phyloP scores from a whole-genome alignment of 202 grass and related monocot genomes.

The Saccharum hybrid region DNA sequence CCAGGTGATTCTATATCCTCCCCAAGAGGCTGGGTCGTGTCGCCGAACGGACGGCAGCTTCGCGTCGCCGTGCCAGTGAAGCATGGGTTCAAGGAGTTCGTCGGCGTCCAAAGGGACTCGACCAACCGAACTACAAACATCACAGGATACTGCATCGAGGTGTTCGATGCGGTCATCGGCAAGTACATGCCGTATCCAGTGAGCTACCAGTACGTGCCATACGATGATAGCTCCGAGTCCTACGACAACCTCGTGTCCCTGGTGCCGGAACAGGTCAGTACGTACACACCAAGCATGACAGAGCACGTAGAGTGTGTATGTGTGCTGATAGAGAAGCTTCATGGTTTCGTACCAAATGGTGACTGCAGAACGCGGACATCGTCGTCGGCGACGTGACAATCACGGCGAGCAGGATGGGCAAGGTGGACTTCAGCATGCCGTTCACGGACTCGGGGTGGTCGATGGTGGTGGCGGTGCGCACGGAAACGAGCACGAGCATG shows the following conservation, averaged over 20 bases:
- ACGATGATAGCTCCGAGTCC: not conserved
- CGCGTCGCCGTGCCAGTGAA: constrained; percentile 71
- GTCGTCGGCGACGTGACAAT: constrained; percentile 77
- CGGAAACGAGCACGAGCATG: constrained; percentile 49
- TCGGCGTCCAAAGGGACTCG: constrained; percentile 35
- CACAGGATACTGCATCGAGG: constrained; percentile 76
- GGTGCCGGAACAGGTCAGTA: constrained; percentile 41
- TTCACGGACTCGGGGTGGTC: constrained; percentile 81
- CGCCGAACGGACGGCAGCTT: constrained; percentile 47
- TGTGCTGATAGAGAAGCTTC: not conserved
- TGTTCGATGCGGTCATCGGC: constrained; percentile 65
- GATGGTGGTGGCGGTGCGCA: constrained; percentile 63
- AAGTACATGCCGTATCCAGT: constrained; percentile 50
- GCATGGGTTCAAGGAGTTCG: constrained; percentile 70
- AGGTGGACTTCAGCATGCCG: constrained; percentile 77
- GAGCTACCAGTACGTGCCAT: constrained; percentile 44
- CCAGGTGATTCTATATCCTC: constrained; percentile 37
- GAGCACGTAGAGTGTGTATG: not conserved
- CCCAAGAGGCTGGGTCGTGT: constrained; percentile 70
- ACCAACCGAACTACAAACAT: not conserved
- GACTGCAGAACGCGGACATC: constrained; percentile 45
- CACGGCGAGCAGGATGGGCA: constrained; percentile 49
- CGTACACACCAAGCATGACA: not conserved
- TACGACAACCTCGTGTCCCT: constrained; percentile 55
- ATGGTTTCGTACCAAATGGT: not conserved